phyloP scores from a whole-genome alignment of 2,329 filamentous ascomycete genomes.

The Lomentospora prolificans region DNA sequence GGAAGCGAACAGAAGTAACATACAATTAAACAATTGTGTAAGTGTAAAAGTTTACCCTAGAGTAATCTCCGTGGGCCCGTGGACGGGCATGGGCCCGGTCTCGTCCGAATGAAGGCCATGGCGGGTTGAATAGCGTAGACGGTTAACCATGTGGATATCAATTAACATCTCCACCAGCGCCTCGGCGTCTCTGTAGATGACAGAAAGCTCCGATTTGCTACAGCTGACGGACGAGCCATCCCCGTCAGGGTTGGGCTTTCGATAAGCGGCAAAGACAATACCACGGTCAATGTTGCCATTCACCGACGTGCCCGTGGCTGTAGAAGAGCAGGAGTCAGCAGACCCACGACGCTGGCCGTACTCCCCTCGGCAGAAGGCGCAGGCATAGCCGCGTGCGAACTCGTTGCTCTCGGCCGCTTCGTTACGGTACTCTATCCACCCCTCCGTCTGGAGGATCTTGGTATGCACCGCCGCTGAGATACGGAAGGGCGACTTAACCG shows the following conservation, averaged over 20 bases:
- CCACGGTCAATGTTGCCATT: constrained; percentile 31
- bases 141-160: constrained; percentile 34
- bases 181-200: constrained; percentile 39
- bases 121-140: constrained; percentile 17
- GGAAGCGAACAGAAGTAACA: not conserved
- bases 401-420: constrained; percentile 30
- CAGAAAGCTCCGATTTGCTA: constrained; percentile 31
- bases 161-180: constrained; percentile 42
- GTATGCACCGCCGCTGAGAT: constrained; percentile 39
- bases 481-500: constrained; percentile 40
- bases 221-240: constrained; percentile 23
- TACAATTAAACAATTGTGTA: not conserved
- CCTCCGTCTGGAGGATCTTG: constrained; percentile 36
- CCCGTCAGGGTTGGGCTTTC: constrained; percentile 30
- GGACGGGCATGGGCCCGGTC: constrained; percentile 28
- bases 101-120: constrained; percentile 21
- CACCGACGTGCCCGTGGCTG: constrained; percentile 10
- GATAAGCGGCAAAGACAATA: constrained; percentile 47
- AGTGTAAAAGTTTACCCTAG: constrained; percentile 3
- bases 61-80: constrained; percentile 10
- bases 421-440: constrained; percentile 44
- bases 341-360: constrained; percentile 18
- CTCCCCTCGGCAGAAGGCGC: constrained; percentile 39
- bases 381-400: constrained; percentile 41
- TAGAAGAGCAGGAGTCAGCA: constrained; percentile 14